Base-by-base conservation (phyloP, 257 asterid genomes). In the Primulina huaijiensis region DNA sequence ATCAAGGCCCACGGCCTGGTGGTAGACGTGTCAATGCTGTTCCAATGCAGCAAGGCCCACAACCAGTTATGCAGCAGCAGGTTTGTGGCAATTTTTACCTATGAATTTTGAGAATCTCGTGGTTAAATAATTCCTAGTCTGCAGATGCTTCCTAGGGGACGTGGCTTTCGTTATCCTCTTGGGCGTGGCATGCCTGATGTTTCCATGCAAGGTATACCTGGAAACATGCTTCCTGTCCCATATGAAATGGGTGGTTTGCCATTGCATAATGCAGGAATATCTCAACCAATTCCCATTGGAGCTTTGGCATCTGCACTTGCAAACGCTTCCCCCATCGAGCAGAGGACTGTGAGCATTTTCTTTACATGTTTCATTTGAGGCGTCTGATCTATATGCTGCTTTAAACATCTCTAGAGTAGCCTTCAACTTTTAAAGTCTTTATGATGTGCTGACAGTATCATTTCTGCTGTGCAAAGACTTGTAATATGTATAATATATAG, bases 231-330 rank as follows among this genome's bases (percentile, higher is more conserved):
- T 31, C 29, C 85, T 57, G 40, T 65, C 52, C 82, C 84, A 7
- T 78, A 77, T 72, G 85, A 83, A 69, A 80, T 74, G 69, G 74
- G 82, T 31, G 75, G 73, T 66, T 66, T 72, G 76, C 87, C 81
- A 27, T 7, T 76, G 57, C 84, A 75, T 61, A 83, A 80, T 50
- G 72, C 72, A 0, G 75, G 77, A 65, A 38, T 74, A 9, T 55
- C 74, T 70, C 83, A 74, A 25, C 78, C 83, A 46, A 65, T 73
- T 40, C 83, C 85, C 0, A 74, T 77, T 23, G 87, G 83, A 50
- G 85, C 88, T 71, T 52, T 84, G 81, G 88, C 97, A 25, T 81
- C 95, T 62, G 88, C 85, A 7, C 86, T 88, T 58, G 95, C 91
- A 10, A 88, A 88, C 64, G 88, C 93, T 35, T 75, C 90, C 59